These are phyloP conservation scores for Apophysomyces variabilis DNA, from an alignment of 371 early-diverging fungal genomes.

Conservation along the genomic window DNA sequence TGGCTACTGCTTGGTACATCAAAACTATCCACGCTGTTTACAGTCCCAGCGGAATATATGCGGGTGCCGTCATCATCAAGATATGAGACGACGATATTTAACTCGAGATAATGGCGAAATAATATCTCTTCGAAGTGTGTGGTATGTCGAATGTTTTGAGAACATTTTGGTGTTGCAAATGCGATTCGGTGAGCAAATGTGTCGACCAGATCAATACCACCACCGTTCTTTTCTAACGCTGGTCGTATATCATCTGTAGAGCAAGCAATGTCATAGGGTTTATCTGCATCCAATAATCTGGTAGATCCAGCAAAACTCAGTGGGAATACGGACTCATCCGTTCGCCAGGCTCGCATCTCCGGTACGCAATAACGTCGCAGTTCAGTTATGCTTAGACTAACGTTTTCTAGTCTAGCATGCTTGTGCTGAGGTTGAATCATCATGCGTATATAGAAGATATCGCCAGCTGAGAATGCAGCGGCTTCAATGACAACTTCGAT, in stretches of 20 bases:
- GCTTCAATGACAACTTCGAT: conserved; percentile 45
- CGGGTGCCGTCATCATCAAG: conserved; percentile 26
- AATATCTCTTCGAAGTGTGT: conserved; percentile 42
- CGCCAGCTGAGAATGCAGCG: conserved; percentile 50
- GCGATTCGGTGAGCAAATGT: conserved; percentile 46
- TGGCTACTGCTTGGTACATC: conserved; percentile 14
- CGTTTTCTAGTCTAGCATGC: conserved; percentile 37
- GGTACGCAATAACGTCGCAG: conserved; percentile 34
- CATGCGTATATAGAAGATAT: conserved; percentile 40
- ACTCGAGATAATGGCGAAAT: conserved; percentile 36
- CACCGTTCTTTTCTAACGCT: conserved; percentile 28
- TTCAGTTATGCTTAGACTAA: conserved; percentile 39
- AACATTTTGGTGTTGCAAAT: conserved; percentile 44
- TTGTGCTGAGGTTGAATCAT: conserved; percentile 45
- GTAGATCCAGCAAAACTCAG: conserved; percentile 38
- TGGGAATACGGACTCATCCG: conserved; percentile 25
- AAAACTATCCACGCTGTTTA: conserved; percentile 11
- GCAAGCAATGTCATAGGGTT: conserved; percentile 20
- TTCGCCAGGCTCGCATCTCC: conserved; percentile 40
- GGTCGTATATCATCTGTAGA: conserved; percentile 25
- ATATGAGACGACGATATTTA: conserved; percentile 38
- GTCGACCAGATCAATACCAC: conserved; percentile 32
- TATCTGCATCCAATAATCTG: conserved; percentile 29
- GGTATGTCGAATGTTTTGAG: conserved; percentile 42
- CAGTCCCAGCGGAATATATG: conserved; percentile 14